Evolutionary conservation across 768 basidiomycete genomes (phyloP), one percentile per base, ranked within the genome.

Genomic region (Kwoniella bestiolae): DNA sequence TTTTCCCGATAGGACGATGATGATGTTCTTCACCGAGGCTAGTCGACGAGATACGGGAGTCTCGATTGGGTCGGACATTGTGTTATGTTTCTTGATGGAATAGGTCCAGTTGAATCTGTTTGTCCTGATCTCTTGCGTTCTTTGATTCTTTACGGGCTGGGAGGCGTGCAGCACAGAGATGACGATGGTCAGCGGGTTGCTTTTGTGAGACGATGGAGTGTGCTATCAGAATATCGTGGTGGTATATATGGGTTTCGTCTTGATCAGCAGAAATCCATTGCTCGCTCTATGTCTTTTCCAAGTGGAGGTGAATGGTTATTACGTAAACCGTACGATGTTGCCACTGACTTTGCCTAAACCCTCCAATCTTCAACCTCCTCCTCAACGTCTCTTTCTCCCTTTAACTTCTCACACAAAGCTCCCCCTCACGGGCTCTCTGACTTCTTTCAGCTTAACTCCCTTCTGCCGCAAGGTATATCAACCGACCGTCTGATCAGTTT

Each of bases 1-100:
- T 81, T 99, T 99, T 7, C 96, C 96, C 0, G 94, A 92, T 44
- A 94, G 86, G 62, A 99, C 92, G 68, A 98, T 87, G 70, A 99
- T 87, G 79, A 99, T 87, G 73, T 93, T 86, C 71, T 89, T 89
- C 71, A 99, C 87, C 1, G 84, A 83, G 63, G 84, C 82, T 18
- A 98, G 84, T 44, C 94, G 89, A 72, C 87, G 83, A 23, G 87
- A 85, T 60, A 92, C 86, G 1, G 90, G 88, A 7, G 86, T 87
- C 21, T 82, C 82, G 12, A 78, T 38, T 3, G 76, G 49, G 35
- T 77, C 67, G 11, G 73, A 16, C 77, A 80, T 80, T 58, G n/a
- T n/a, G n/a, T n/a, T n/a, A n/a, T n/a, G n/a, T n/a, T n/a, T n/a
- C n/a, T n/a, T n/a, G n/a, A n/a, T n/a, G n/a, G n/a, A n/a, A n/a